Percentiles rank a stretch among this genome's conserved stretches.
Conservation (phyloP, 768 basidiomycete species). For the Suillus brevipes region DNA sequence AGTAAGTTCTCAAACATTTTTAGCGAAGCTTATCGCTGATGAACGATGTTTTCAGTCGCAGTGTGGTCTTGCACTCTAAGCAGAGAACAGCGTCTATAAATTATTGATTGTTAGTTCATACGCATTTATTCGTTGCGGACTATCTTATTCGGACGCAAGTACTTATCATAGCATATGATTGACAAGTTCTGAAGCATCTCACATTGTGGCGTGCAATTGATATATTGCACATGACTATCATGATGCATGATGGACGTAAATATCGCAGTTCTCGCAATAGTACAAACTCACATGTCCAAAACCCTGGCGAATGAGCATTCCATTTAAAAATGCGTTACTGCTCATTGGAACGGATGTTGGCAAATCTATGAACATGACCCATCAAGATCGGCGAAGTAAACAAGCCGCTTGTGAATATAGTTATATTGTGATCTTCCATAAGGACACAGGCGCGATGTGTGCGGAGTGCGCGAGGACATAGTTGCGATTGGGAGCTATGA, state of each 20-base stretch:
- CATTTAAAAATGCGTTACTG: neutral
- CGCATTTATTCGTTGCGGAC: neutral
- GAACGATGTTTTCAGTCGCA: constrained; percentile 5
- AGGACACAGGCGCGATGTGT: neutral
- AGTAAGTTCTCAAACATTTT: constrained; percentile 1
- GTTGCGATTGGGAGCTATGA: too few species aligned
- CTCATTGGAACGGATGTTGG: neutral
- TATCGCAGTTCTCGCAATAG: neutral
- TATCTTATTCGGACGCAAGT: neutral
- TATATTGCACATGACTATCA: neutral
- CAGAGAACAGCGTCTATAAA: neutral
- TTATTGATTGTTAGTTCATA: neutral
- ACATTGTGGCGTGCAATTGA: neutral
- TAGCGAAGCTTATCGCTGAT: neutral
- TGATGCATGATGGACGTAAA: too few species aligned
- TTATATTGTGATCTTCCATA: neutral
- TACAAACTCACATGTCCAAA: neutral
- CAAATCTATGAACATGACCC: neutral
- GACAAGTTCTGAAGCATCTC: neutral
- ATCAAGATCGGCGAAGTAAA: neutral
- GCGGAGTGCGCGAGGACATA: too few species aligned
- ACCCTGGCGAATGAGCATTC: neutral
- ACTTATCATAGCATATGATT: too few species aligned
- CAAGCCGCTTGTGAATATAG: neutral
- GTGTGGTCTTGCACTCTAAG: constrained; percentile 12